Evolutionary conservation across 1,284 basidiomycete species (phyloP), one percentile per base, ranked within the genome.

Genomic region (Coniophora puteana): DNA sequence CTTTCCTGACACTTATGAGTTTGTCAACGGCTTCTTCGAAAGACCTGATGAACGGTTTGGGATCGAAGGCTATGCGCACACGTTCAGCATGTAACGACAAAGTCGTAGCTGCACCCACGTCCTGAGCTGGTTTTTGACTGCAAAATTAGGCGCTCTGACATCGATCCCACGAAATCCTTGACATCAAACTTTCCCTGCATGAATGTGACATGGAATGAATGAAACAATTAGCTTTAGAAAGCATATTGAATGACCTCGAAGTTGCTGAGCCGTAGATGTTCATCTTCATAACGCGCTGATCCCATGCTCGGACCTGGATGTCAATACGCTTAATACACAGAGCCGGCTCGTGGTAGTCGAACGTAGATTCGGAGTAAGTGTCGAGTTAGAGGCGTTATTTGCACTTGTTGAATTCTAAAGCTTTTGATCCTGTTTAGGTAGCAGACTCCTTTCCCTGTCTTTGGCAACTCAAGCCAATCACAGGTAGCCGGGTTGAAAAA

Each of bases 11-110:
- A 2, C 80, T 72, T 37, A 96, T 86, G 23, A 99, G 78, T 42
- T 78, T 78, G 62, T 96, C 93, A 5, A 97, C 80, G 1, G 92
- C 88, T 11, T 83, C 80, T 56, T 97, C 94, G 53, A 99, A 95
- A 0, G 89, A 92, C 39, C 79, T 71, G 47, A 97, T 89, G 65
- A 98, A 97, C 0, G 96, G 93, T 51, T 85, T 80, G 0, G 95
- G 92, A 58, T 97, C 85, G 62, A 98, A 97, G 2, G 94, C 93
- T 94, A 51, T 29, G 24, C 24, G 25, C 47, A 20, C 40, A 38
- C 23, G 44, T n/a, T n/a, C 36, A 45, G 52, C 40, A 47, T 23
- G 14, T 21, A 3, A 30, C 22, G 12, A 17, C 25, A 20, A 13
- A 21, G 20, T 24, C 24, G 35, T 20, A 14, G 20, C 25, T 12